These are phyloP conservation scores for Novymonas esmeraldas DNA, from an alignment of 208 protist genomes.

Conservation along the genomic window DNA sequence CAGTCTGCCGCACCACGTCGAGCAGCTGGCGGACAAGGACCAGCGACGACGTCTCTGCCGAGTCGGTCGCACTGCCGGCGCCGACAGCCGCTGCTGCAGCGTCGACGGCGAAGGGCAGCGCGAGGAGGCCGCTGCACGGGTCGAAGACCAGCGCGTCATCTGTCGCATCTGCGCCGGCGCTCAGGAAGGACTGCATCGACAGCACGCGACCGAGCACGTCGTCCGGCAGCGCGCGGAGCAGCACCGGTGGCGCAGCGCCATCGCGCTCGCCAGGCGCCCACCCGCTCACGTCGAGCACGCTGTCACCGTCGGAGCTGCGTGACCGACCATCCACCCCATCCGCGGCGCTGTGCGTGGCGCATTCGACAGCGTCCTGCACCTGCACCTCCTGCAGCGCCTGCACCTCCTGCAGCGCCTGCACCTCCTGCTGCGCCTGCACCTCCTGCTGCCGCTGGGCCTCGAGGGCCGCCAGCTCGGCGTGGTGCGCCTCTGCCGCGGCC, in stretches of 20 bases:
- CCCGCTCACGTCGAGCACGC: conserved; percentile 11
- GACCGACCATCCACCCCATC: not conserved
- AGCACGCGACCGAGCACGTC: too few relatives aligned
- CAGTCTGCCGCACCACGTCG: conserved; percentile 30
- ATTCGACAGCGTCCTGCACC: not conserved
- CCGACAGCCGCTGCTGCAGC: too few relatives aligned
- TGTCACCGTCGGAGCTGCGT: not conserved
- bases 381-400: not conserved
- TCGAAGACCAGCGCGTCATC: too few relatives aligned
- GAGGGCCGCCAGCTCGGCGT: not conserved
- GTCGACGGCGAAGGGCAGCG: too few relatives aligned
- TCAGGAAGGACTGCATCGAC: too few relatives aligned
- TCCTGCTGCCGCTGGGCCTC: not conserved
- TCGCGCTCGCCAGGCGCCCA: not conserved
- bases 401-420: not conserved
- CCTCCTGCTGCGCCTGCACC: not conserved
- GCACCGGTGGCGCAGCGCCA: not conserved
- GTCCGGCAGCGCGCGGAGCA: conserved; percentile 15
- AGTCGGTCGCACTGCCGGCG: too few relatives aligned
- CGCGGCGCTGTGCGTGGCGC: too few relatives aligned
- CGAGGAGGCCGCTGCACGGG: too few relatives aligned
- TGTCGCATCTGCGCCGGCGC: too few relatives aligned
- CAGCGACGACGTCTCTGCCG: too few relatives aligned
- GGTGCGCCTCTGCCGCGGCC: not conserved
- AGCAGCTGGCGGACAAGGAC: conserved; percentile 16